Conservation (phyloP, 306 rosid species). For the Trifolium fragiferum region DNA sequence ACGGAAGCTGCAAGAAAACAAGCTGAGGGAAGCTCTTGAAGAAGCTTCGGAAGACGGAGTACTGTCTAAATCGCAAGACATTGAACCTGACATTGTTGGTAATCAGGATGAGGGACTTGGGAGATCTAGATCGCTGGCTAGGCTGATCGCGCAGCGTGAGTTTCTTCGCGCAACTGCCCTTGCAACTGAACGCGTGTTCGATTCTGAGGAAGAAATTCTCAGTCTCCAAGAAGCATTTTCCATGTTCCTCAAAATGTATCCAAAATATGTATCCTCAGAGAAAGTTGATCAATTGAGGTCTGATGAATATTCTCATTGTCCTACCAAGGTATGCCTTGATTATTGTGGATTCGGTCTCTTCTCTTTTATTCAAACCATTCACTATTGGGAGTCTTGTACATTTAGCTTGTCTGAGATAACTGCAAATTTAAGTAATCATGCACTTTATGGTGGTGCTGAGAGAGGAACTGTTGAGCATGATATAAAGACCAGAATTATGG, state of each 20-base stretch:
- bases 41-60: constrained; percentile 97
- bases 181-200: constrained; percentile 78
- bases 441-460: constrained; percentile 92
- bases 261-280: constrained; percentile 77
- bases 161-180: constrained; percentile 91
- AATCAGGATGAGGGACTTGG: constrained; percentile 73
- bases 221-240: constrained; percentile 64
- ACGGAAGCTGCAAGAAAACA: constrained; percentile 82
- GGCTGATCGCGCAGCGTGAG: constrained; percentile 87
- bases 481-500: constrained; percentile 84
- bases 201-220: constrained; percentile 75
- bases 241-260: constrained; percentile 93
- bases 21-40: constrained; percentile 95
- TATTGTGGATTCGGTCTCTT: constrained; percentile 97
- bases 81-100: constrained; percentile 61
- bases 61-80: constrained; percentile 72
- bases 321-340: constrained; percentile 97
- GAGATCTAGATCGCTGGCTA: constrained; percentile 81
- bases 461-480: constrained; percentile 89
- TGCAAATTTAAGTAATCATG: constrained; percentile 92
- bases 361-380: constrained; percentile 89
- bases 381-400: constrained; percentile 93
- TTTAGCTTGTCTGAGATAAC: constrained; percentile 97
- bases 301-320: constrained; percentile 77
- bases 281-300: constrained; percentile 86